These are phyloP conservation scores for Gossypium laxum DNA, from an alignment of 441 rosid genomes.

Conservation along the genomic window DNA sequence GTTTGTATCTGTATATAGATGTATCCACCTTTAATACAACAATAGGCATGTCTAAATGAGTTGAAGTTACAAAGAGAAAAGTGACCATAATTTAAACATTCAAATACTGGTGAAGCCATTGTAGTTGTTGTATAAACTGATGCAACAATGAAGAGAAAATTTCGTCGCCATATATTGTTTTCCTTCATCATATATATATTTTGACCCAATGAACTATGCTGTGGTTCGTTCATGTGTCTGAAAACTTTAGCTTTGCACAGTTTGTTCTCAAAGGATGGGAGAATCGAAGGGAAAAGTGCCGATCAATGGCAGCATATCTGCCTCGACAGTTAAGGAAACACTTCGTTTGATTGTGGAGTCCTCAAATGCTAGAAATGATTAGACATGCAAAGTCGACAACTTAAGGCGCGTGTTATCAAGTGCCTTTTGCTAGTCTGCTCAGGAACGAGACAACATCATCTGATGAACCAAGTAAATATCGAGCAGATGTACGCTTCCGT, in stretches of 20 bases:
- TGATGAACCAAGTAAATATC: conserved; percentile 62
- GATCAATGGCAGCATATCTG: background rate
- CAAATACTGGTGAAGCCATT: background rate
- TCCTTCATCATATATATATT: background rate
- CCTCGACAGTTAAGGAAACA: background rate
- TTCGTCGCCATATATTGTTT: background rate
- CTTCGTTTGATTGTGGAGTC: background rate
- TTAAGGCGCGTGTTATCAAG: conserved; percentile 10
- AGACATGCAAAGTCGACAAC: background rate
- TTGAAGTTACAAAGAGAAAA: background rate
- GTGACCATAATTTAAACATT: background rate
- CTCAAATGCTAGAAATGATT: background rate
- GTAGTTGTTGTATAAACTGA: background rate
- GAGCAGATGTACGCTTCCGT: conserved; percentile 71
- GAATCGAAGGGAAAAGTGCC: background rate
- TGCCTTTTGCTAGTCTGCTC: conserved; percentile 42
- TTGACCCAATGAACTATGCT: background rate
- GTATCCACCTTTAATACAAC: background rate
- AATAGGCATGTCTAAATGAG: background rate
- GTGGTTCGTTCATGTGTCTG: background rate
- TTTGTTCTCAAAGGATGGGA: background rate
- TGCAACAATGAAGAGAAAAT: background rate
- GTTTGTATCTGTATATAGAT: background rate
- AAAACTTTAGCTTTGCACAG: background rate
- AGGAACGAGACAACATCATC: conserved; percentile 75